A percentile compares a stretch with the other conserved stretches of the same genome.
phyloP scores from a whole-genome alignment of 208 protist species.

The Wallacemonas rigidus region DNA sequence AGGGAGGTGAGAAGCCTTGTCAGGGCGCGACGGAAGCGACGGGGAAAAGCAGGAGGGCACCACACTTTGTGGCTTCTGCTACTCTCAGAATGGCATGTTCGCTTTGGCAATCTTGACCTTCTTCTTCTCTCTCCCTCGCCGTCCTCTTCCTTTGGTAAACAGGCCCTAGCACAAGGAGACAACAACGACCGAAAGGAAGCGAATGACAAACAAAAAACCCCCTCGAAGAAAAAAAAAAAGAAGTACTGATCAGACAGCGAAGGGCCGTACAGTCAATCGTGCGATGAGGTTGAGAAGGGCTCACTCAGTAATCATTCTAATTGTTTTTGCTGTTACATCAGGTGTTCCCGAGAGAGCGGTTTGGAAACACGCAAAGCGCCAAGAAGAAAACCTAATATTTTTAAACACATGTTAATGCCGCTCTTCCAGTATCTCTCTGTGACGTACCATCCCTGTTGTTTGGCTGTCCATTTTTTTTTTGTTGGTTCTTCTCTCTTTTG shows the following conservation, averaged over 20 bases:
- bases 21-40: neutral
- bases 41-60: neutral
- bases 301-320: conserved; percentile 4
- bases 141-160: conserved; percentile 6
- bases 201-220: conserved; percentile 13
- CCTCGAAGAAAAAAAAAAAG: conserved; percentile 9
- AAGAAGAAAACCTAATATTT: conserved; percentile 2
- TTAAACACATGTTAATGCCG: conserved; percentile 12
- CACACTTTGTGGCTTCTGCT: neutral
- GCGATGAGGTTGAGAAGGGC: neutral
- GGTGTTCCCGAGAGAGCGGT: neutral
- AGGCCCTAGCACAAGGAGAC: neutral
- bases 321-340: neutral
- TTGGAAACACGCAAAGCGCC: neutral
- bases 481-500: conserved; percentile 10
- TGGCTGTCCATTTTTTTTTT: neutral
- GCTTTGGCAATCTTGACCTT: neutral
- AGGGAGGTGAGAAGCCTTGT: neutral
- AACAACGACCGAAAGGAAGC: neutral
- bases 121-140: conserved; percentile 10
- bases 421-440: conserved; percentile 6
- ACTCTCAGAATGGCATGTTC: neutral
- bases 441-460: neutral
- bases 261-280: neutral
- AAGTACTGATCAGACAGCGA: conserved; percentile 9